Base-by-base conservation (phyloP, 2,329 filamentous ascomycete genomes). In the Neopestalotiopsis sp. region DNA sequence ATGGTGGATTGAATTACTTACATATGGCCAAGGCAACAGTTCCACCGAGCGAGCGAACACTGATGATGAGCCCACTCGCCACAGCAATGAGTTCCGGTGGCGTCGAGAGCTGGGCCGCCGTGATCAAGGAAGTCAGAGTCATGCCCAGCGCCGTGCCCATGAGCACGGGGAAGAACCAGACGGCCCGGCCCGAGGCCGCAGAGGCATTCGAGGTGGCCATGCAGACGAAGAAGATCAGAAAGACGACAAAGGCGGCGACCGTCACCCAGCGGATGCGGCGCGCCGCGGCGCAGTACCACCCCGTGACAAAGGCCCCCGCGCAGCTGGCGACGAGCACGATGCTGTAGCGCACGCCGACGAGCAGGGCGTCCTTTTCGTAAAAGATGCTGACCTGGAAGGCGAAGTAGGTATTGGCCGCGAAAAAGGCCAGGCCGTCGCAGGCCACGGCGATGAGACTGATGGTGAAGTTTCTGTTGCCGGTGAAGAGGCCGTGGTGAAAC, bases 1-100 rank as follows among this genome's bases (percentile, higher is more conserved):
- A 28, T 28, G 24, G 24, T 52, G 3, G 2, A 9, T 5, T 14
- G 5, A 17, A 17, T 38, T 5, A 60, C 67, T 68, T 52, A 69
- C 59, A 79, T 59, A 86, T 79, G 3, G 85, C 86, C 17, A 88
- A 75, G 34, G 85, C 85, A 12, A 87, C 74, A 1, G 84, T 84
- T 62, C 82, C 82, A 4, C 85, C 85, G 3, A 88, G 78, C 14
- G 79, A 81, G 5, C 81, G 74, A 2, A 80, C 72, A 42, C 78
- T 74, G 38, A 83, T 81, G 42, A 83, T 75, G 17, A 83, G 73
- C 4, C 75, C 74, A 28, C 67, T 71, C 6, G 80, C 70, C 12
- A 71, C 71, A 6, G 72, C 69, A 28, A 83, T 82, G 14, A 83
- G 74, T 17, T 81, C 78, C 0, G 74, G 76, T 0, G 80, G 80